Evolutionary conservation across 805 yeast genomes (phyloP).

Genomic region (Kluyveromyces lactis): DNA sequence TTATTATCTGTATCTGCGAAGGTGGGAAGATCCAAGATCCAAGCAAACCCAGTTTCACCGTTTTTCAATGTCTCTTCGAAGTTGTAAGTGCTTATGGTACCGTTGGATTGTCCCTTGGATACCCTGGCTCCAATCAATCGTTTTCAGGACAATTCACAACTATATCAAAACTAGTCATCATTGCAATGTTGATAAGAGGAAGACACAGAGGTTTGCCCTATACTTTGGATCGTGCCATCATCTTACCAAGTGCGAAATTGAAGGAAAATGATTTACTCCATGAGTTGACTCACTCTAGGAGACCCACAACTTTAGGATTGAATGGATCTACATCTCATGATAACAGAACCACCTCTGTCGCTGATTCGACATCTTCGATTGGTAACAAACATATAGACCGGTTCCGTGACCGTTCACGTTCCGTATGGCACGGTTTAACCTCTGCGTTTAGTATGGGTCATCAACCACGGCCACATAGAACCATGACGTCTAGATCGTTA

Average conservation of each 20-base stretch:
- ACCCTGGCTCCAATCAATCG: slow-evolving; percentile 57
- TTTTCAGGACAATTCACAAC: slow-evolving; percentile 63
- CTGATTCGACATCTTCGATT: neutral
- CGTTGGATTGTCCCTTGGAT: slow-evolving; percentile 87
- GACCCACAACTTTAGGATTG: slow-evolving; percentile 3
- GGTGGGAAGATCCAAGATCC: slow-evolving; percentile 47
- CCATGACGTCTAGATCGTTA: neutral
- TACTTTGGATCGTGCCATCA: slow-evolving; percentile 85
- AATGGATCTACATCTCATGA: slow-evolving; percentile 1
- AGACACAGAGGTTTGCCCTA: slow-evolving; percentile 96
- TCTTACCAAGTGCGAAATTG: slow-evolving; percentile 67
- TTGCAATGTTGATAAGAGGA: slow-evolving; percentile 89
- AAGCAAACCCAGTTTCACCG: slow-evolving; percentile 43
- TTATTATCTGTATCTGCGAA: slow-evolving; percentile 82
- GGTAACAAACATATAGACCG: neutral
- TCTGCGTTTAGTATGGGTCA: slow-evolving; percentile 4
- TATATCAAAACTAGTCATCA: slow-evolving; percentile 73
- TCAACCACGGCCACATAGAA: neutral
- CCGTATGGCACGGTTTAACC: slow-evolving; percentile 1
- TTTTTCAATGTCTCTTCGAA: slow-evolving; percentile 76
- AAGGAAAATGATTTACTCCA: slow-evolving; percentile 53
- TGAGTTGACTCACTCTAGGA: slow-evolving; percentile 25
- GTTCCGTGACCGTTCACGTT: neutral
- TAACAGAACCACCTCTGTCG: neutral
- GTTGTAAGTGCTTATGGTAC: slow-evolving; percentile 94